A percentile compares a stretch with the other conserved stretches of the same genome.
Conservation (phyloP, 2,329 filamentous ascomycete genomes). For the Knufia petricola region DNA sequence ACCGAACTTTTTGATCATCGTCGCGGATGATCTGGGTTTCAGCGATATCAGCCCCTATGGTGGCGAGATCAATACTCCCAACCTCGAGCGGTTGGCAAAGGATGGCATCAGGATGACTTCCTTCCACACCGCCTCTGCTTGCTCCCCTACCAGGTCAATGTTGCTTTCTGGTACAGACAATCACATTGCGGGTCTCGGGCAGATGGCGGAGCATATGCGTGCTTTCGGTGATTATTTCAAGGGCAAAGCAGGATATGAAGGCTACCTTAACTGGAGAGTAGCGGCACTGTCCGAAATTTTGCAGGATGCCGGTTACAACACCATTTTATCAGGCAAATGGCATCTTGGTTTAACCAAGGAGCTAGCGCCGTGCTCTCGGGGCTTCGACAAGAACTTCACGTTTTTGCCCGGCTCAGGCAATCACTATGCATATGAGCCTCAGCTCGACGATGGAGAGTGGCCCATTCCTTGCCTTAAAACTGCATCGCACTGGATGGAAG, state of each 20-base stretch:
- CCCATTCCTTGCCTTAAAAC: constrained; percentile 35
- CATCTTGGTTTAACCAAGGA: constrained; percentile 52
- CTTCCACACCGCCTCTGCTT: constrained; percentile 56
- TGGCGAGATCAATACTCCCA: constrained; percentile 51
- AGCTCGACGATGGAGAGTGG: constrained; percentile 28
- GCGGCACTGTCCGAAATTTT: constrained; percentile 51
- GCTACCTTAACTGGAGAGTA: constrained; percentile 52
- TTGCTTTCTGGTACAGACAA: constrained; percentile 54
- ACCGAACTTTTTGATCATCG: constrained; percentile 52
- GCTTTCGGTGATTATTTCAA: constrained; percentile 46
- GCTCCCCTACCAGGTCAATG: constrained; percentile 57
- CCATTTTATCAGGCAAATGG: constrained; percentile 55
- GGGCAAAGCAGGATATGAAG: constrained; percentile 53
- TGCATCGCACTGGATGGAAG: constrained; percentile 38
- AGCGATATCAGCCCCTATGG: constrained; percentile 51
- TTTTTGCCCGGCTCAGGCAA: constrained; percentile 53
- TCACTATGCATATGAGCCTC: constrained; percentile 47
- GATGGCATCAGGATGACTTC: constrained; percentile 52
- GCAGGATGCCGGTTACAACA: constrained; percentile 50
- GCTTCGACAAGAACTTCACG: constrained; percentile 51
- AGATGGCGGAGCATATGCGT: constrained; percentile 46
- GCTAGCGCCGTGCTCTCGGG: constrained; percentile 45
- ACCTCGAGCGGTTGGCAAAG: constrained; percentile 46
- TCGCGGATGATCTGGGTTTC: constrained; percentile 53
- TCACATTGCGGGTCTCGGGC: constrained; percentile 43